phyloP scores from a whole-genome alignment of 805 yeast species.

The Ogataea dorogensis region DNA sequence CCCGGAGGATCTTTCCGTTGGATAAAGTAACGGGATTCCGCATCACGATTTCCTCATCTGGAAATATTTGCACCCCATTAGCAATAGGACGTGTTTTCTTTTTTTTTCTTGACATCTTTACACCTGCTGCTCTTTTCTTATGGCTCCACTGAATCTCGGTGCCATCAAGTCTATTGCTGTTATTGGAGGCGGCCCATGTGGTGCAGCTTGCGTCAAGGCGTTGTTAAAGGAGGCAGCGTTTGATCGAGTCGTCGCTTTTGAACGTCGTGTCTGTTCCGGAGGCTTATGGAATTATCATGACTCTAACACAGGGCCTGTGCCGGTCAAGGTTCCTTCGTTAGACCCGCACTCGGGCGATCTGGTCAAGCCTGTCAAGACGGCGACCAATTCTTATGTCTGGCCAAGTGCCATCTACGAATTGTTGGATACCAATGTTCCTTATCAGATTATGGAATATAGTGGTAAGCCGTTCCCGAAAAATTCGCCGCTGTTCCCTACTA shows the following conservation, averaged over 20 bases:
- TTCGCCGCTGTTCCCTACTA: conserved; percentile 53
- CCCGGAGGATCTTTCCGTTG: background rate
- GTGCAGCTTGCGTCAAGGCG: conserved; percentile 65
- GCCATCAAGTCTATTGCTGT: conserved; percentile 48
- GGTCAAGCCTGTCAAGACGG: conserved; percentile 13
- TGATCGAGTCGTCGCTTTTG: conserved; percentile 55
- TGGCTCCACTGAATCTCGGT: conserved; percentile 15
- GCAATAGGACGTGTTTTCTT: background rate
- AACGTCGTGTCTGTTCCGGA: conserved; percentile 57
- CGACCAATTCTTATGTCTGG: conserved; percentile 34
- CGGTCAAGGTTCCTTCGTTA: conserved; percentile 29
- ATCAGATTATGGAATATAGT: conserved; percentile 64
- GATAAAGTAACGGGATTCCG: conserved; percentile 7
- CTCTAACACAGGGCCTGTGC: conserved; percentile 19
- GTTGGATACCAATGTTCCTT: conserved; percentile 70
- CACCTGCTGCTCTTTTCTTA: conserved; percentile 6
- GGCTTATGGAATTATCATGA: conserved; percentile 75
- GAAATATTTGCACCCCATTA: background rate
- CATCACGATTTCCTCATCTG: background rate
- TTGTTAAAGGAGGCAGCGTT: conserved; percentile 49
- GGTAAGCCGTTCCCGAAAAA: conserved; percentile 48
- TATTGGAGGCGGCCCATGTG: conserved; percentile 80
- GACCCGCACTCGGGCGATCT: conserved; percentile 23
- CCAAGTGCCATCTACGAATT: conserved; percentile 61
- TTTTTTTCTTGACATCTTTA: conserved; percentile 5